Conservation (phyloP, 2,329 filamentous ascomycete species). For the Calonectria fujianensis region DNA sequence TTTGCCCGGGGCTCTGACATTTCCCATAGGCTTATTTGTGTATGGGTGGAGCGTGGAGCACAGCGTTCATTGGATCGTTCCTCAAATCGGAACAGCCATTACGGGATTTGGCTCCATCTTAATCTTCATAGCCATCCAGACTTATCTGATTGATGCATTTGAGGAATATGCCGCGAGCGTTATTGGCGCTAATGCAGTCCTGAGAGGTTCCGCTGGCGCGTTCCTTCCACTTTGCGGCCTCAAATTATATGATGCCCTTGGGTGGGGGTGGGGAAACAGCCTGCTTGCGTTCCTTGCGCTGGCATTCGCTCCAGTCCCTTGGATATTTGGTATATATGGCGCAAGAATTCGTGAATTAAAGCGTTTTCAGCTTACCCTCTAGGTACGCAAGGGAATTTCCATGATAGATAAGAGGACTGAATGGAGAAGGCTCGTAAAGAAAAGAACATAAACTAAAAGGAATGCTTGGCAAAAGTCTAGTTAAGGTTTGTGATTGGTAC, state of each 20-base stretch:
- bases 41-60: constrained; percentile 51
- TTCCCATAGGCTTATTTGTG: constrained; percentile 47
- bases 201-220: constrained; percentile 29
- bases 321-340: constrained; percentile 42
- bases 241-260: constrained; percentile 6
- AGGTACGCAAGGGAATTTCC: not conserved
- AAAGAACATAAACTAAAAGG: not conserved
- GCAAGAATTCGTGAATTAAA: constrained; percentile 1
- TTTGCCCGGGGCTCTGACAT: constrained; percentile 42
- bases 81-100: constrained; percentile 5
- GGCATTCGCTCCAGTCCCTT: constrained; percentile 48
- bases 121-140: constrained; percentile 67
- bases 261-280: constrained; percentile 54
- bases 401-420: not conserved
- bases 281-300: constrained; percentile 67
- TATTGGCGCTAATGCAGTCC: constrained; percentile 48
- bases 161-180: constrained; percentile 52
- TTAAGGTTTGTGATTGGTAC: not conserved
- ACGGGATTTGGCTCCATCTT: constrained; percentile 2
- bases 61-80: constrained; percentile 37
- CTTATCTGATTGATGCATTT: constrained; percentile 54
- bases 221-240: constrained; percentile 4
- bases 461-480: not conserved
- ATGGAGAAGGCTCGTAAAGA: not conserved
- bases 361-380: not conserved